phyloP scores from a whole-genome alignment of 768 basidiomycete species.

The Omphalotus guepiniiformis region DNA sequence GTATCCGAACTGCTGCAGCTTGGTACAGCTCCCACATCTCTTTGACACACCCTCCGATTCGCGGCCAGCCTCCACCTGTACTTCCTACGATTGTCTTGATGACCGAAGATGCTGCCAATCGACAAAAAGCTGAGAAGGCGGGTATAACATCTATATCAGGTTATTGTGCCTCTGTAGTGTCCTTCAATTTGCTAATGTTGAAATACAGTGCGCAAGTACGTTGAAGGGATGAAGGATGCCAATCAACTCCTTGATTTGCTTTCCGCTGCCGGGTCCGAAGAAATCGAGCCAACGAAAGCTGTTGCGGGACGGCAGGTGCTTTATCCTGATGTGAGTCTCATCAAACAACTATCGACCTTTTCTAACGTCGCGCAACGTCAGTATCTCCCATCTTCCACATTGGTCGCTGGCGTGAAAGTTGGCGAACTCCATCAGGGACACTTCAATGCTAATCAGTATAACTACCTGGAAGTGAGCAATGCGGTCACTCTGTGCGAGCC shows the following conservation, averaged over 20 bases:
- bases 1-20: constrained; percentile 79
- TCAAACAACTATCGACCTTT: neutral
- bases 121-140: constrained; percentile 65
- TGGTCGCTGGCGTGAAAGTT: constrained; percentile 80
- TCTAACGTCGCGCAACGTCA: constrained; percentile 25
- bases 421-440: constrained; percentile 87
- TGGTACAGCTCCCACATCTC: constrained; percentile 84
- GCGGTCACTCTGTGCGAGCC: neutral
- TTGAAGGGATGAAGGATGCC: constrained; percentile 66
- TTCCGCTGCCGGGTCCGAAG: constrained; percentile 59
- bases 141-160: constrained; percentile 63
- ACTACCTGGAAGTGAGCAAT: constrained; percentile 79
- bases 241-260: constrained; percentile 77
- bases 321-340: constrained; percentile 65
- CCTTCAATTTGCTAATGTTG: constrained; percentile 1
- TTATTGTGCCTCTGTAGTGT: constrained; percentile 31
- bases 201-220: constrained; percentile 66
- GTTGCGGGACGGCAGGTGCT: constrained; percentile 50
- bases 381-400: constrained; percentile 72
- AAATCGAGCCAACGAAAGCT: constrained; percentile 60
- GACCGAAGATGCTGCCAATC: constrained; percentile 86
- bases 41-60: constrained; percentile 45
- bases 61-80: constrained; percentile 39
- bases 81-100: constrained; percentile 71
- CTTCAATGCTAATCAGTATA: constrained; percentile 93